phyloP scores from a whole-genome alignment of 345 rosid species.

The Gossypium turneri region DNA sequence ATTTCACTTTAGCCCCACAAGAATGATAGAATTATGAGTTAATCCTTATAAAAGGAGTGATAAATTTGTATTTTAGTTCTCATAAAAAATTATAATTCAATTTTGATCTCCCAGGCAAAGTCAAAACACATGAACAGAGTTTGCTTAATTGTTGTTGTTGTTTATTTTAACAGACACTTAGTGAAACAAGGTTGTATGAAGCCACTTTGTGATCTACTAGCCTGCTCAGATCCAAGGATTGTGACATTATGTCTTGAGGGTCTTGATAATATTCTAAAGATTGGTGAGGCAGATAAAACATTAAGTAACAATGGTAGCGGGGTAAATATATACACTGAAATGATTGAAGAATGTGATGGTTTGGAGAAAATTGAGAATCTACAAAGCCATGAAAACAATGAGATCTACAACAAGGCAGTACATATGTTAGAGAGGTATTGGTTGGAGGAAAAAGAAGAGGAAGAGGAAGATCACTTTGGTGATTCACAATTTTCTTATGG shows the following conservation, averaged over 20 bases:
- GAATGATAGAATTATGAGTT: no score
- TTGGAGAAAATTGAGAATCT: conserved; percentile 70
- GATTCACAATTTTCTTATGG: conserved; percentile 43
- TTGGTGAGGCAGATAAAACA: conserved; percentile 62
- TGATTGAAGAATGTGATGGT: conserved; percentile 73
- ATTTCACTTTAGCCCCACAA: no score
- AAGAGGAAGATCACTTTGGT: conserved; percentile 37
- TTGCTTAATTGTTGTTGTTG: not conserved
- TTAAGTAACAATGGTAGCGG: conserved; percentile 33
- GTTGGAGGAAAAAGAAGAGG: conserved; percentile 43
- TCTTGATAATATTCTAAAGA: conserved; percentile 62
- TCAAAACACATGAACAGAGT: not conserved
- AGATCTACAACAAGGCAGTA: conserved; percentile 66
- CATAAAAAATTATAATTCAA: no score
- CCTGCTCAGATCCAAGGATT: conserved; percentile 63
- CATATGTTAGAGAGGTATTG: conserved; percentile 65
- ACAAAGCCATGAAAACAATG: conserved; percentile 66
- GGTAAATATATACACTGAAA: conserved; percentile 44
- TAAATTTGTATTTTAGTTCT: no score
- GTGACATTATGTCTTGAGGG: conserved; percentile 66
- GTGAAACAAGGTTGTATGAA: conserved; percentile 67
- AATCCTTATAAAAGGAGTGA: no score
- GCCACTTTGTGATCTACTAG: conserved; percentile 67
- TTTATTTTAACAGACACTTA: conserved; percentile 33
- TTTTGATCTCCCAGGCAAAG: no score